Evolutionary conservation across 2,329 filamentous ascomycete genomes (phyloP), one percentile per base, ranked within the genome.

Genomic region (Apiospora sp.): DNA sequence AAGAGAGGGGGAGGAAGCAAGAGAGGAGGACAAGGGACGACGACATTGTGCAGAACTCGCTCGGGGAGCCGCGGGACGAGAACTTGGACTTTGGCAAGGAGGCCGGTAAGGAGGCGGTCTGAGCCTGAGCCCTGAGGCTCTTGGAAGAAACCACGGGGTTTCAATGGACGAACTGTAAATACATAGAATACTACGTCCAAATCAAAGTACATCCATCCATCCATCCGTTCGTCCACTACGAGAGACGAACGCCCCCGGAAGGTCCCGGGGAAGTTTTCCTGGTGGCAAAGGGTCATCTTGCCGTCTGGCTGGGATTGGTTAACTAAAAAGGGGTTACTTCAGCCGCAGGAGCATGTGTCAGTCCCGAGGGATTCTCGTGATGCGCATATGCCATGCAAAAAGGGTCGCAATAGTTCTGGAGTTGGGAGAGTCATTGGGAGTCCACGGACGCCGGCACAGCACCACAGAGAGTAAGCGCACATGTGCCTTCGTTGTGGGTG

Each of bases 1-100:
- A 14, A 70, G 4, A 22, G 27, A 70, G 13, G 72, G 30, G 16
- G 8, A 67, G n/a, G 7, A 61, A 61, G 19, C n/a, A 24, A 7
- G 14, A 16, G 3, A 72, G 74, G 64, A 74, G 70, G 30, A 58
- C 54, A 19, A 64, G 72, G 37, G 72, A 48, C 48, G 71, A 73
- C 37, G 74, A 75, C 34, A 68, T 72, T 68, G 12, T 71, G 2
- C 74, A 74, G 54, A 75, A 75, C 19, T 61, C 58, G 14, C 19
- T 76, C 19, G 74, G 73, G 4, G 72, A 74, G 19, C 72, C 71
- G 13, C 54, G 70, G 49, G 54, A 74, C 22, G 73, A 76, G n/a
- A 75, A 75, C 34, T n/a, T 41, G 41, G n/a, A 70, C 3, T 74
- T 75, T 69, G 72, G 71, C 30, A 41, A 68, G 22, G 58, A 70